A percentile compares a stretch with the other conserved stretches of the same genome.
Conservation (phyloP, 345 rosid genomes). For the Geranium brycei region DNA sequence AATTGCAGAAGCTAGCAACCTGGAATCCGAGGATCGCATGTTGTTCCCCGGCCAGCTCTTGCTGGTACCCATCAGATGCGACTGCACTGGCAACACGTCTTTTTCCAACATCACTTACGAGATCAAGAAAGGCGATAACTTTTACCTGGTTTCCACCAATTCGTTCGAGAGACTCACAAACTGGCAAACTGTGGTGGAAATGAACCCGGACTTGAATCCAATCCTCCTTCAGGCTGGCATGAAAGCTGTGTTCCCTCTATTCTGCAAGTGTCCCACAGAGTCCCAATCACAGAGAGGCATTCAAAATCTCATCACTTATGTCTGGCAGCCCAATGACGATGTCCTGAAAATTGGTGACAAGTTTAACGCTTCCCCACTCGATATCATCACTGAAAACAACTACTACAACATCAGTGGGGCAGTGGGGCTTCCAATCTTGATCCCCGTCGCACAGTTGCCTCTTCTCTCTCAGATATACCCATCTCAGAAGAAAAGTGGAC, state of each 20-base stretch:
- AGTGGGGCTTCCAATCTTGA: slow-evolving; percentile 29
- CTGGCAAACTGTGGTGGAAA: slow-evolving; percentile 27
- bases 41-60: slow-evolving; percentile 38
- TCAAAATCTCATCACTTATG: slow-evolving; percentile 30
- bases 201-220: slow-evolving; percentile 28
- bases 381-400: slow-evolving; percentile 29
- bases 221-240: slow-evolving; percentile 27
- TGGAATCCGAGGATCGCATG: slow-evolving; percentile 25
- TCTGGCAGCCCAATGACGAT: slow-evolving; percentile 38
- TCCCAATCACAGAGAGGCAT: slow-evolving; percentile 21
- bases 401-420: slow-evolving; percentile 22
- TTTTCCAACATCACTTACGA: slow-evolving; percentile 39
- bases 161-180: slow-evolving; percentile 36
- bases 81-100: slow-evolving; percentile 33
- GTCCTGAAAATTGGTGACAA: slow-evolving; percentile 26
- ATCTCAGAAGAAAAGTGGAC: slow-evolving; percentile 12
- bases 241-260: slow-evolving; percentile 33
- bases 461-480: slow-evolving; percentile 20
- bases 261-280: slow-evolving; percentile 48
- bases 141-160: slow-evolving; percentile 27
- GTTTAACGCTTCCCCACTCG: slow-evolving; percentile 26
- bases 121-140: slow-evolving; percentile 39
- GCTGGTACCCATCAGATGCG: slow-evolving; percentile 41
- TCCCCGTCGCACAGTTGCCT: slow-evolving; percentile 42
- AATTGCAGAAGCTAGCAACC: slow-evolving; percentile 37